Conservation (phyloP, 2,329 filamentous ascomycete species). For the Cryphonectria nitschkei region DNA sequence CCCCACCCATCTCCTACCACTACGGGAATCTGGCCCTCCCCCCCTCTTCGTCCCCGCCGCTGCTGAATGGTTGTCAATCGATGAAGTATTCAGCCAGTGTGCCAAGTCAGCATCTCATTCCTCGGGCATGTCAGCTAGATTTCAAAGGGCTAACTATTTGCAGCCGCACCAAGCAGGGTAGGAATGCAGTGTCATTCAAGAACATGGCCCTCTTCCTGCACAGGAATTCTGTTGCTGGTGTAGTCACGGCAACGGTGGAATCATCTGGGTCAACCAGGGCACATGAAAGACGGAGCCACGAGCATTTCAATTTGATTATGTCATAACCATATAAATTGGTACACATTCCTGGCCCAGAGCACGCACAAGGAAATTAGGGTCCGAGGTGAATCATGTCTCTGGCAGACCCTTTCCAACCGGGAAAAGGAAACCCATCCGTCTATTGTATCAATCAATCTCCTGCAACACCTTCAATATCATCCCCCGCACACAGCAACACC, state of each 20-base stretch:
- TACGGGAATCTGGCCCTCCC: background rate
- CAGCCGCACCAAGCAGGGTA: background rate
- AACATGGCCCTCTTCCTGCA: background rate
- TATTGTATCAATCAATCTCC: constrained; percentile 1
- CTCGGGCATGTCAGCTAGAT: background rate
- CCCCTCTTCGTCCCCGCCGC: background rate
- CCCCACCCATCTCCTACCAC: background rate
- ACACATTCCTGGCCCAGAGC: constrained; percentile 10
- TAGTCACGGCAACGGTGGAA: background rate
- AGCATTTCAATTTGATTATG: constrained; percentile 17
- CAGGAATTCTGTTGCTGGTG: background rate
- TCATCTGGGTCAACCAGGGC: too few species aligned
- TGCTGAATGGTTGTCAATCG: background rate
- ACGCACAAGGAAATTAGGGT: constrained; percentile 6
- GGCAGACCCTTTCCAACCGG: constrained; percentile 5
- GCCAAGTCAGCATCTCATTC: background rate
- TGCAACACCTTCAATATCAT: constrained; percentile 11
- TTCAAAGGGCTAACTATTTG: background rate
- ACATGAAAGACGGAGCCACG: background rate
- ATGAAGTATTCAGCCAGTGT: background rate
- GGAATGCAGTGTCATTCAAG: background rate
- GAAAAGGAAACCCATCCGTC: background rate
- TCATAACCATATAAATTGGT: constrained; percentile 14
- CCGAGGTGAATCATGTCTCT: constrained; percentile 14
- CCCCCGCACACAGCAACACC: background rate